Percentiles rank a stretch among this genome's conserved stretches.
phyloP scores from a whole-genome alignment of 345 rosid genomes.

The Dimocarpus longan region DNA sequence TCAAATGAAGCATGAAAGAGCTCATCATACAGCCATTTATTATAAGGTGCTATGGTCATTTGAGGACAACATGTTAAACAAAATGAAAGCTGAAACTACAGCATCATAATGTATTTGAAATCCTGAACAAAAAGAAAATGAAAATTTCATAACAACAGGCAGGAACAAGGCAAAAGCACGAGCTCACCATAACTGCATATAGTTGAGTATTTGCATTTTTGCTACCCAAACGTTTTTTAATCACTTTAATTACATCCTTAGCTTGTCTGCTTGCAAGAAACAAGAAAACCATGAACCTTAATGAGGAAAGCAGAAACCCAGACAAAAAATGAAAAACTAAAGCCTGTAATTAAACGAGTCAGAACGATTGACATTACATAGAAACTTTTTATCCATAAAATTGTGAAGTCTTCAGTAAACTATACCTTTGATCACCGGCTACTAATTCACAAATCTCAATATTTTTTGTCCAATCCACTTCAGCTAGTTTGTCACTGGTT shows the following conservation, averaged over 20 bases:
- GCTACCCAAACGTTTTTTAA: constrained; percentile 84
- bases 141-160: neutral
- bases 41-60: neutral
- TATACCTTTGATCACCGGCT: constrained; percentile 73
- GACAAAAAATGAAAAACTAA: neutral
- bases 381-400: neutral
- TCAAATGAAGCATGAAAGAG: neutral
- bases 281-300: constrained; percentile 9
- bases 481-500: constrained; percentile 82
- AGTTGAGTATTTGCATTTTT: constrained; percentile 64
- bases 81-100: neutral
- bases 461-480: constrained; percentile 88
- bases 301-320: neutral
- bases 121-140: neutral
- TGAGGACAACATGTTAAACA: neutral
- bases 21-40: neutral
- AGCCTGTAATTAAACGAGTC: constrained; percentile 6
- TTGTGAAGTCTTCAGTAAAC: neutral
- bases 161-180: neutral
- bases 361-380: neutral
- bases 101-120: constrained; percentile 7
- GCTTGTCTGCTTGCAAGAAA: constrained; percentile 57
- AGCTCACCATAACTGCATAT: constrained; percentile 78
- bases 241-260: constrained; percentile 81
- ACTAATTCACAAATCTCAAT: constrained; percentile 91